Conservation (phyloP, 148 eudicot species). For the Rhododendron kiyosumense region DNA sequence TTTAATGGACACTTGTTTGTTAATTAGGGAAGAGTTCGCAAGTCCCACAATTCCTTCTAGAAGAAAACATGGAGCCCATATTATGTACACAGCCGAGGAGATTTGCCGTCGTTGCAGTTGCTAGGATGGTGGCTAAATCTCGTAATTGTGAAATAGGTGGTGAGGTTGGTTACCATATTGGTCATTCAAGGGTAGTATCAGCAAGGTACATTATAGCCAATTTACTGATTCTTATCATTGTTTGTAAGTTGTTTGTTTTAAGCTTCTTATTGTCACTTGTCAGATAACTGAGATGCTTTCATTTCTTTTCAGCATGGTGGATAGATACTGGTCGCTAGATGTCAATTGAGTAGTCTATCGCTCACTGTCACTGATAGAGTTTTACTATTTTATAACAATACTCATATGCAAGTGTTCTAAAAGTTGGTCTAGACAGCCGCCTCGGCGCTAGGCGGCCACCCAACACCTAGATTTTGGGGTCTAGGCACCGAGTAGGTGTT, state of each 20-base stretch:
- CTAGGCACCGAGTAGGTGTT: neutral
- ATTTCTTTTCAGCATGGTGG: neutral
- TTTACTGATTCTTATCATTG: neutral
- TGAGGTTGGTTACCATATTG: slow-evolving; percentile 97
- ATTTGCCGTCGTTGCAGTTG: slow-evolving; percentile 97
- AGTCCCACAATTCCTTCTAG: slow-evolving; percentile 76
- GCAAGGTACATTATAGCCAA: slow-evolving; percentile 38
- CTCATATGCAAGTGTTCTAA: neutral
- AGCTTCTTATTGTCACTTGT: neutral
- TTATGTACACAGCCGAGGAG: slow-evolving; percentile 95
- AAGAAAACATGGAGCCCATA: slow-evolving; percentile 71
- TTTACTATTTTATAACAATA: neutral
- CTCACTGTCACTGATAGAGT: neutral
- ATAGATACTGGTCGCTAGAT: neutral
- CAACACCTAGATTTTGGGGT: neutral
- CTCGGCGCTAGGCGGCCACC: neutral
- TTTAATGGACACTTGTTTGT: slow-evolving; percentile 8
- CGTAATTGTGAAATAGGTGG: slow-evolving; percentile 81
- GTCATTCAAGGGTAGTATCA: slow-evolving; percentile 76
- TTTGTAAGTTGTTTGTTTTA: neutral
- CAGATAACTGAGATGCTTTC: neutral
- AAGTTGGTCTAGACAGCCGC: neutral
- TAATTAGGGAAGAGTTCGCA: slow-evolving; percentile 87
- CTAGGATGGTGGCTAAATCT: slow-evolving; percentile 87
- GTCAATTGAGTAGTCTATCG: neutral